Percentiles rank a stretch among this genome's conserved stretches.
Conservation (phyloP, 805 yeast species). For the Zygoascus bituminiphila region DNA sequence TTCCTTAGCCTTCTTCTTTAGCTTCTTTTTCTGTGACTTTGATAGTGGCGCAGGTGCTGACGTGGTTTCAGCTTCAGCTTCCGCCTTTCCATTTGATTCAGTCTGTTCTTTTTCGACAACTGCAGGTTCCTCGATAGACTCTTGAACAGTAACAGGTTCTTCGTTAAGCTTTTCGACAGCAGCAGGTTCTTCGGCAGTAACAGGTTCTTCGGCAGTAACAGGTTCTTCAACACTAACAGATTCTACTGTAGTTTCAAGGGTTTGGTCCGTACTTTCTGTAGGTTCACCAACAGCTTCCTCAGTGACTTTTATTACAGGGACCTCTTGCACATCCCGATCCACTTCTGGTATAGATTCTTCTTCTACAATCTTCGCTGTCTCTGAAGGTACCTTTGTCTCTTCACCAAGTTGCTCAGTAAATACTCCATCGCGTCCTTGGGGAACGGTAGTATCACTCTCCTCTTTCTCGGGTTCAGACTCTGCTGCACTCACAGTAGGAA, state of each 20-base stretch:
- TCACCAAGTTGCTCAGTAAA: too few species aligned
- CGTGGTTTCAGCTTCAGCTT: constrained; percentile 3
- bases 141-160: neutral
- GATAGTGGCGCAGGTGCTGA: neutral
- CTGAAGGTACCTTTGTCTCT: too few species aligned
- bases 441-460: too few species aligned
- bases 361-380: too few species aligned
- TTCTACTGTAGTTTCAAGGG: neutral
- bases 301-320: neutral
- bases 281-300: neutral
- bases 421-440: too few species aligned
- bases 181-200: neutral
- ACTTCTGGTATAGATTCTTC: neutral
- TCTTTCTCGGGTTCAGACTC: too few species aligned
- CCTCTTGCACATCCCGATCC: too few species aligned
- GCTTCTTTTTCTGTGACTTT: neutral
- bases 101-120: too few species aligned
- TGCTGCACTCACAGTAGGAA: too few species aligned
- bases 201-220: neutral
- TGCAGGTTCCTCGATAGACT: constrained; percentile 1
- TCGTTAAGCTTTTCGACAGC: constrained; percentile 4
- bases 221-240: neutral
- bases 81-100: constrained; percentile 12
- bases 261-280: neutral
- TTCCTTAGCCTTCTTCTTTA: constrained; percentile 12